A percentile compares a stretch with the other conserved stretches of the same genome.
phyloP scores from a whole-genome alignment of 495 filamentous ascomycete species.

The Pyrenopolyporus hunteri region DNA sequence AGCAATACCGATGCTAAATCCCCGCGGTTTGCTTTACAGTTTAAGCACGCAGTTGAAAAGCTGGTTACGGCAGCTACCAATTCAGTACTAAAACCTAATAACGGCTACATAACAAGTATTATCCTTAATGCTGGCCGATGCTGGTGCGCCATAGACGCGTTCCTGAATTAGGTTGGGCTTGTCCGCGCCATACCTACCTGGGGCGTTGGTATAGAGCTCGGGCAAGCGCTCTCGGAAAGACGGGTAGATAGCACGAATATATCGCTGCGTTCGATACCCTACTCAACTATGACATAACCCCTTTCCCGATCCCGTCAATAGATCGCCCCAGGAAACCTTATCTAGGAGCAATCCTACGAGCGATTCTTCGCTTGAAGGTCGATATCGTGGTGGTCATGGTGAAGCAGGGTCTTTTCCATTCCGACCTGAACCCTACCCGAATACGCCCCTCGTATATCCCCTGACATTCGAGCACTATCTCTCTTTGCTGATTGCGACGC shows the following conservation, averaged over 20 bases:
- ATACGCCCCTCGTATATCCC: neutral
- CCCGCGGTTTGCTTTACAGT: slow-evolving; percentile 1
- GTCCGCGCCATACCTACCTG: neutral
- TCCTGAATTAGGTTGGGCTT: neutral
- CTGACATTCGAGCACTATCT: neutral
- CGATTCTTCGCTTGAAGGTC: neutral
- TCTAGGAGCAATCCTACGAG: neutral
- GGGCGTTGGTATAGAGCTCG: neutral
- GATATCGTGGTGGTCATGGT: neutral
- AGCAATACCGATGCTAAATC: neutral
- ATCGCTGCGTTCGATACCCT: neutral
- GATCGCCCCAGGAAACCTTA: neutral
- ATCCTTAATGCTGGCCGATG: slow-evolving; percentile 7
- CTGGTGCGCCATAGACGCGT: slow-evolving; percentile 4
- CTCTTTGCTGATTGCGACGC: neutral
- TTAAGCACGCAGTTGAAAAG: neutral
- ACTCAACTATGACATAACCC: neutral
- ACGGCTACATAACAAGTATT: neutral
- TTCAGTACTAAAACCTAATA: neutral
- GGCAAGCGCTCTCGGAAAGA: no score
- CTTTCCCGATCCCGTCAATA: neutral
- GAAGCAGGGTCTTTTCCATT: neutral
- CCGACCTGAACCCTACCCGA: neutral
- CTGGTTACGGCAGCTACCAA: neutral
- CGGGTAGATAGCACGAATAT: no score